Conservation (phyloP, 805 yeast genomes). For the Ogataea minuta region DNA sequence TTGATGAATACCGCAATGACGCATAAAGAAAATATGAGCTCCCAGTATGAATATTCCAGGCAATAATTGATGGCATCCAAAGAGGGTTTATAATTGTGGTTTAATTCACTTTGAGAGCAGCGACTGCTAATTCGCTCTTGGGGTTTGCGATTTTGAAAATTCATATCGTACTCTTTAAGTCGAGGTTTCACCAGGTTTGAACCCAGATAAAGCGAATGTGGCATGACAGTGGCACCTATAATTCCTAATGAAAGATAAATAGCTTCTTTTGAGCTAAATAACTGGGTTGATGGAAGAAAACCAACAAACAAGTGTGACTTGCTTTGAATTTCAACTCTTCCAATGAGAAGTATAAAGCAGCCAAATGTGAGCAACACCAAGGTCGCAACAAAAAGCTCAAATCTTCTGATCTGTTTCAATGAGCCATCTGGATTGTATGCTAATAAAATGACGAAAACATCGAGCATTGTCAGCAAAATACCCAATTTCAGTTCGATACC, state of each 20-base stretch:
- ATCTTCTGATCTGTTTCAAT: conserved; percentile 68
- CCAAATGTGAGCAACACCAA: conserved; percentile 71
- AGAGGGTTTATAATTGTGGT: conserved; percentile 61
- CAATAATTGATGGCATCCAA: conserved; percentile 69
- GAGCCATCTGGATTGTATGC: conserved; percentile 80
- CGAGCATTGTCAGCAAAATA: conserved; percentile 74
- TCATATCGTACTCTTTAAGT: conserved; percentile 66
- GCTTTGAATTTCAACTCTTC: conserved; percentile 54
- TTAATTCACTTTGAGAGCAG: conserved; percentile 32
- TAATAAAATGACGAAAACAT: conserved; percentile 72
- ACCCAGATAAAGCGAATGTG: conserved; percentile 82
- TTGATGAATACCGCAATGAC: conserved; percentile 86
- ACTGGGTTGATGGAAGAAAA: conserved; percentile 61
- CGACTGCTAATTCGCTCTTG: background rate
- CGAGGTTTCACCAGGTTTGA: conserved; percentile 87
- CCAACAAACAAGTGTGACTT: conserved; percentile 57
- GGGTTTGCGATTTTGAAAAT: conserved; percentile 23
- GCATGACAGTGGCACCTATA: conserved; percentile 94
- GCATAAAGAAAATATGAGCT: conserved; percentile 65
- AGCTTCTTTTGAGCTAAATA: conserved; percentile 60
- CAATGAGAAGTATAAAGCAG: conserved; percentile 72
- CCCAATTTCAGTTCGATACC: conserved; percentile 73
- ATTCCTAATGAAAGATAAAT: conserved; percentile 77
- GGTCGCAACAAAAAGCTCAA: conserved; percentile 70
- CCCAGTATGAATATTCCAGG: conserved; percentile 68